Conservation (phyloP, 768 basidiomycete genomes). For the Tubosaeta sp. region DNA sequence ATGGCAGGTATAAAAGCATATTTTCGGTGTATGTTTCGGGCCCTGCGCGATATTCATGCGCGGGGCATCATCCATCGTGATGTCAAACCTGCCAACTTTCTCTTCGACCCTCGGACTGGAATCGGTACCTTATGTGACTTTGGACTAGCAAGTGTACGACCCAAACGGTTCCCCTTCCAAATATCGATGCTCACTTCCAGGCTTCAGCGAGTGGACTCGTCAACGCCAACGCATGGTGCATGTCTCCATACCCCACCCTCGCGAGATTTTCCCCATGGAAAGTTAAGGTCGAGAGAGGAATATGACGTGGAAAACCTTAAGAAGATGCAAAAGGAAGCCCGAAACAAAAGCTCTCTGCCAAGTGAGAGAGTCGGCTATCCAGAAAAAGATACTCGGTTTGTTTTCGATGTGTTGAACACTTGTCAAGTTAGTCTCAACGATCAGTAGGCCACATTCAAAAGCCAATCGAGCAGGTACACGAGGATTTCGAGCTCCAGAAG, state of each 20-base stretch:
- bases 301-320: slow-evolving; percentile 49
- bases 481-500: slow-evolving; percentile 96
- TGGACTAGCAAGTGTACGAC: slow-evolving; percentile 85
- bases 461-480: slow-evolving; percentile 96
- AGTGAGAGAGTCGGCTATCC: slow-evolving; percentile 77
- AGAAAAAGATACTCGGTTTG: slow-evolving; percentile 68
- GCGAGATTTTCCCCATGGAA: slow-evolving; percentile 64
- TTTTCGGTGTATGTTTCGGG: slow-evolving; percentile 87
- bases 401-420: not conserved
- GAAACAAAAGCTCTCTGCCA: slow-evolving; percentile 46
- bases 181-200: slow-evolving; percentile 3
- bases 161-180: not conserved
- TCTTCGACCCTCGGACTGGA: slow-evolving; percentile 82
- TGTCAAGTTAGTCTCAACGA: not conserved
- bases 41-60: slow-evolving; percentile 81
- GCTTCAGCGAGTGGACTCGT: slow-evolving; percentile 51
- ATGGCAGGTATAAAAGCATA: slow-evolving; percentile 79
- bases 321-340: slow-evolving; percentile 56
- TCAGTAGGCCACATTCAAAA: slow-evolving; percentile 68
- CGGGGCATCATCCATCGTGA: slow-evolving; percentile 92
- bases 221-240: slow-evolving; percentile 41
- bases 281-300: slow-evolving; percentile 39
- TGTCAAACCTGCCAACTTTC: slow-evolving; percentile 96
- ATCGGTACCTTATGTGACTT: slow-evolving; percentile 91
- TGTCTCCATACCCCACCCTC: slow-evolving; percentile 80